A percentile compares a stretch with the other conserved stretches of the same genome.
phyloP scores from a whole-genome alignment of 352 stramenopile species.

The Phytophthora ramorum region DNA sequence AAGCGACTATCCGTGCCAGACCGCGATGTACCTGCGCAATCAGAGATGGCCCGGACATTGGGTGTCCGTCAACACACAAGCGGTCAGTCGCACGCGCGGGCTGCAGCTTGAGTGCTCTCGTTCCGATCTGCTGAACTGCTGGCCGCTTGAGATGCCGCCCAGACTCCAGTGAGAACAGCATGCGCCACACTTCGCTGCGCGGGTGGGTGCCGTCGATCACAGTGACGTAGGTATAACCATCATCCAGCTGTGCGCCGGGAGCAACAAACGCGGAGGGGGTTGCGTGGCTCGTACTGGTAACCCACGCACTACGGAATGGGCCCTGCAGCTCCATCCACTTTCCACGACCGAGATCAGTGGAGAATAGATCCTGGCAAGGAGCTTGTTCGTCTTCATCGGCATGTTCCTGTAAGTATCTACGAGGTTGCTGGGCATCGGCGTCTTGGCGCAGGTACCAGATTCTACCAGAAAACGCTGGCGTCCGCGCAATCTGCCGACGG shows the following conservation, averaged over 20 bases:
- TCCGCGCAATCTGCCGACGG: conserved; percentile 46
- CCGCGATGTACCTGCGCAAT: conserved; percentile 23
- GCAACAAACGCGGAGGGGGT: conserved; percentile 46
- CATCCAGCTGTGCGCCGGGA: conserved; percentile 44
- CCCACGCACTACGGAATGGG: conserved; percentile 50
- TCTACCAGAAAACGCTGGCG: conserved; percentile 40
- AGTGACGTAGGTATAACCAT: conserved; percentile 55
- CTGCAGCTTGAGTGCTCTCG: conserved; percentile 27
- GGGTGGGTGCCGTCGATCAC: conserved; percentile 33
- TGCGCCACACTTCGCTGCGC: conserved; percentile 26
- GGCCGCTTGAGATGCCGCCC: conserved; percentile 37
- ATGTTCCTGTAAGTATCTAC: conserved; percentile 43
- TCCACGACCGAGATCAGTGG: conserved; percentile 20
- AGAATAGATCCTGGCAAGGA: conserved; percentile 30
- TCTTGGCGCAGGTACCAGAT: conserved; percentile 37
- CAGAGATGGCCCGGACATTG: conserved; percentile 19
- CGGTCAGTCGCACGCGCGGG: conserved; percentile 8
- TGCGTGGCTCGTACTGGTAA: conserved; percentile 48
- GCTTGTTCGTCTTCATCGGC: background rate
- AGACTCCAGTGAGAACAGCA: conserved; percentile 46
- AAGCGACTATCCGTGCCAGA: conserved; percentile 11
- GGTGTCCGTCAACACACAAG: conserved; percentile 19
- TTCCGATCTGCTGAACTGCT: conserved; percentile 37
- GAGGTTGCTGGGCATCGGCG: conserved; percentile 16
- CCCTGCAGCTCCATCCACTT: conserved; percentile 35